Base-by-base conservation (phyloP, 2,329 filamentous ascomycete genomes). In the Cytospora mali region DNA sequence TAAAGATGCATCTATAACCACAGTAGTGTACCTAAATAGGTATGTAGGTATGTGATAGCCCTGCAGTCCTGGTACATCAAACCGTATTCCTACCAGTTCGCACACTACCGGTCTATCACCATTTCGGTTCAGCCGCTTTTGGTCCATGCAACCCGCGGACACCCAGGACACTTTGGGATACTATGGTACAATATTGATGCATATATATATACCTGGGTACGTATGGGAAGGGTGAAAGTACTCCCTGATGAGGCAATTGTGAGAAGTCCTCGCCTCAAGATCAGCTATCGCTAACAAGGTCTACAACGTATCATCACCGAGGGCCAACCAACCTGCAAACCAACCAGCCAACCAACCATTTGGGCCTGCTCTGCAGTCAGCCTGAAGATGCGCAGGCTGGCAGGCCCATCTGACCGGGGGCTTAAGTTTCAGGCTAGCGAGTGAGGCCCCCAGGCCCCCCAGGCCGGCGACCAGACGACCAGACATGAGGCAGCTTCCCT, bases 351-450 rank as follows among this genome's bases (percentile, higher is more conserved):
- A n/a, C n/a, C n/a, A n/a, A n/a, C n/a, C n/a, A n/a, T n/a, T n/a
- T n/a, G n/a, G n/a, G n/a, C n/a, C n/a, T n/a, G n/a, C n/a, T n/a
- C n/a, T n/a, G n/a, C n/a, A n/a, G 31, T 35, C 56, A 59, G 56
- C 35, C 50, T 33, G 27, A 21, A 60, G 28, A 13, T n/a, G 14
- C 4, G 28, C 31, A n/a, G 35, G 14, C 35, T 31, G 35, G 25
- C 46, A 18, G 25, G 28, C 31, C 46, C 57, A 51, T 54, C 58
- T 54, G 58, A 28, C 33, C 23, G 50, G 35, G 42, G 58, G 58
- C 35, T 39, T 35, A 49, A 42, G 58, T 60, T 60, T 60, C 58
- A 60, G 48, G 58, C 53, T 60, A 39, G 58, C 49, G 50, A 60
- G 58, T 54, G 58, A 54, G 57, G 57, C 53, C 57, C 18, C 25